phyloP scores from a whole-genome alignment of 805 yeast species.

The Lipomyces chichibuensis region DNA sequence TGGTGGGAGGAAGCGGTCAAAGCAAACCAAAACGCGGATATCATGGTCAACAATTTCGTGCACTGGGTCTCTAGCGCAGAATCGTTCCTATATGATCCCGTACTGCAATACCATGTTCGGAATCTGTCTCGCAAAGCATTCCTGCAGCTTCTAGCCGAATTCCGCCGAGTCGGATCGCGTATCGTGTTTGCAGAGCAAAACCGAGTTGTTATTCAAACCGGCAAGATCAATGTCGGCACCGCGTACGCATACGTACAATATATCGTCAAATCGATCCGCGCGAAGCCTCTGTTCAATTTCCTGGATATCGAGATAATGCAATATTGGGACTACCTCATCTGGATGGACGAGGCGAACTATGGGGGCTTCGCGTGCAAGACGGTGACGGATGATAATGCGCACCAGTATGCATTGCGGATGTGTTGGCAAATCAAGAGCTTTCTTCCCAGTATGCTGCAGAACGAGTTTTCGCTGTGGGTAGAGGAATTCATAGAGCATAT shows the following conservation, averaged over 20 bases:
- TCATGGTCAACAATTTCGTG: constrained; percentile 77
- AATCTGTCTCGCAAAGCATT: constrained; percentile 81
- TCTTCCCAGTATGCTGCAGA: constrained; percentile 72
- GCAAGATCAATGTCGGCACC: constrained; percentile 76
- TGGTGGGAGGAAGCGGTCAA: constrained; percentile 93
- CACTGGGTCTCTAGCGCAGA: constrained; percentile 82
- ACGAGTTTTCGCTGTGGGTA: constrained; percentile 88
- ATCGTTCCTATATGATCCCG: constrained; percentile 74
- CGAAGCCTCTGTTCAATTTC: constrained; percentile 79
- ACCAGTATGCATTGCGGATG: constrained; percentile 49
- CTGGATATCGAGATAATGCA: constrained; percentile 71
- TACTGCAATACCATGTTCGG: constrained; percentile 83
- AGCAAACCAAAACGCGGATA: constrained; percentile 72
- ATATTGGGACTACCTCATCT: constrained; percentile 90
- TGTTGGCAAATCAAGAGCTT: constrained; percentile 80
- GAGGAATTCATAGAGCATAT: constrained; percentile 72
- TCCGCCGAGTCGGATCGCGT: constrained; percentile 73
- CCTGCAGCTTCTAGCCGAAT: constrained; percentile 77
- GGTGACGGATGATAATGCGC: constrained; percentile 41
- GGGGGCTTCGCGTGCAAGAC: constrained; percentile 64
- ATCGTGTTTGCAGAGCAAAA: constrained; percentile 81
- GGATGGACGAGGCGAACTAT: constrained; percentile 92
- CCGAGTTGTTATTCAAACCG: constrained; percentile 70
- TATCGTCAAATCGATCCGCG: constrained; percentile 71
- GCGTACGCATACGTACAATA: constrained; percentile 91